These are phyloP conservation scores for Acanthamoeba culbertsoni DNA, from an alignment of 208 protist genomes.

Conservation along the genomic window DNA sequence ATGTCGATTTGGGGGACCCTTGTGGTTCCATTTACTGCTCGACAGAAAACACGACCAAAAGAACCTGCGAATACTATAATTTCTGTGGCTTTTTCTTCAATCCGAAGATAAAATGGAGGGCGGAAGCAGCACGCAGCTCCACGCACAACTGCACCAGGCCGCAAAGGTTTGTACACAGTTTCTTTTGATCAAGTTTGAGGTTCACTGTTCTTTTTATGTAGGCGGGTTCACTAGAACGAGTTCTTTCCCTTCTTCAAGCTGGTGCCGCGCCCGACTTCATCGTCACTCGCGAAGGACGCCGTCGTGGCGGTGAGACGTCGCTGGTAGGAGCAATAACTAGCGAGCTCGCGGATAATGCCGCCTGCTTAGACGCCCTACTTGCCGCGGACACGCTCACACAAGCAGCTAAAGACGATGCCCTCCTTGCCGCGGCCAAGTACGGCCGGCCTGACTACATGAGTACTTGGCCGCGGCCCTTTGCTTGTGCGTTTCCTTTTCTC, in stretches of 20 bases:
- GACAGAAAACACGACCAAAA: too few species aligned
- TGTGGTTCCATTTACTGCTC: too few species aligned
- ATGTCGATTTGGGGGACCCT: too few species aligned
- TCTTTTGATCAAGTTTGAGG: background rate
- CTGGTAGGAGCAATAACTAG: background rate
- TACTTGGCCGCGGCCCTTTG: background rate
- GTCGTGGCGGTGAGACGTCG: background rate
- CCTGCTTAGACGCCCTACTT: background rate
- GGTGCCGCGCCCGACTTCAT: background rate
- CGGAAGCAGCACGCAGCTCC: background rate
- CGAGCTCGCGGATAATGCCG: background rate
- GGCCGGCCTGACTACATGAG: conserved; percentile 4
- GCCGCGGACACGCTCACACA: background rate
- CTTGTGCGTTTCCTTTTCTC: background rate
- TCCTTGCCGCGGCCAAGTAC: conserved; percentile 25
- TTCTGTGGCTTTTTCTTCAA: background rate
- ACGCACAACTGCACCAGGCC: background rate
- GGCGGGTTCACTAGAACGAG: background rate
- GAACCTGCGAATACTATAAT: too few species aligned
- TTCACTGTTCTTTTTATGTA: background rate
- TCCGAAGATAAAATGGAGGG: background rate
- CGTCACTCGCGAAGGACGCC: background rate
- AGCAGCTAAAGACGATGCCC: background rate
- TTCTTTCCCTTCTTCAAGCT: background rate
- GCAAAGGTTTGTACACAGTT: background rate